These are phyloP conservation scores for Eremomyces bilateralis DNA, from an alignment of 495 filamentous ascomycete species.

Conservation along the genomic window DNA sequence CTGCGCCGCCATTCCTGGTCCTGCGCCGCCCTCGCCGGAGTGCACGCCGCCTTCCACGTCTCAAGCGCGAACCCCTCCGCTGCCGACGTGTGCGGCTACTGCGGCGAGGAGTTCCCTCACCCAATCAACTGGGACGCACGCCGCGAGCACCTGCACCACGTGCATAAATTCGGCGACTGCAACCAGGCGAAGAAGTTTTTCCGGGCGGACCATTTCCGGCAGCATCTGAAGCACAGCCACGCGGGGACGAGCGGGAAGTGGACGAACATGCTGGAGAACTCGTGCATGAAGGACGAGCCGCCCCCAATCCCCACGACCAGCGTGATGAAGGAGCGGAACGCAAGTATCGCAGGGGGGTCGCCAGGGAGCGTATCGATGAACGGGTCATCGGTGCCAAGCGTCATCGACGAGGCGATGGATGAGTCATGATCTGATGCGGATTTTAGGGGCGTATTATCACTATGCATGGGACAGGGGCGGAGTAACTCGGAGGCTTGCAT, in stretches of 20 bases:
- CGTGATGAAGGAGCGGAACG: neutral
- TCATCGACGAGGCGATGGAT: neutral
- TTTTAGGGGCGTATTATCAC: no score
- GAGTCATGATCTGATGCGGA: no score
- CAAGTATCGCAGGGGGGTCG: neutral
- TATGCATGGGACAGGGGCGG: no score
- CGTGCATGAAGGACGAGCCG: conserved; percentile 87
- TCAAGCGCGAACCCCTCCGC: conserved; percentile 36
- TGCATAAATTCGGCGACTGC: conserved; percentile 96
- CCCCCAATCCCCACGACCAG: conserved; percentile 11
- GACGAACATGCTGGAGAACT: conserved; percentile 94
- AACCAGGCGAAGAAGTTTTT: conserved; percentile 98
- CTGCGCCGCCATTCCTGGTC: conserved; percentile 95
- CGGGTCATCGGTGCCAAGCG: neutral
- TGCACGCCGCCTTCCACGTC: conserved; percentile 66
- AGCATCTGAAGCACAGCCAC: conserved; percentile 96
- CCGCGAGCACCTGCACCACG: conserved; percentile 63
- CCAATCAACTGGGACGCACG: conserved; percentile 66
- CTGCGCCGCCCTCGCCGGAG: conserved; percentile 57
- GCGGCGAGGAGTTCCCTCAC: conserved; percentile 77
- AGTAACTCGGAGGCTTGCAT: no score
- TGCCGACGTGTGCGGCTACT: conserved; percentile 81
- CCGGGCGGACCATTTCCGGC: conserved; percentile 90
- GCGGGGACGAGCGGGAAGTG: conserved; percentile 92
- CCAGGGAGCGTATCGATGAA: neutral